Conservation (phyloP, 345 rosid species). For the Hibiscus tridactylites region DNA sequence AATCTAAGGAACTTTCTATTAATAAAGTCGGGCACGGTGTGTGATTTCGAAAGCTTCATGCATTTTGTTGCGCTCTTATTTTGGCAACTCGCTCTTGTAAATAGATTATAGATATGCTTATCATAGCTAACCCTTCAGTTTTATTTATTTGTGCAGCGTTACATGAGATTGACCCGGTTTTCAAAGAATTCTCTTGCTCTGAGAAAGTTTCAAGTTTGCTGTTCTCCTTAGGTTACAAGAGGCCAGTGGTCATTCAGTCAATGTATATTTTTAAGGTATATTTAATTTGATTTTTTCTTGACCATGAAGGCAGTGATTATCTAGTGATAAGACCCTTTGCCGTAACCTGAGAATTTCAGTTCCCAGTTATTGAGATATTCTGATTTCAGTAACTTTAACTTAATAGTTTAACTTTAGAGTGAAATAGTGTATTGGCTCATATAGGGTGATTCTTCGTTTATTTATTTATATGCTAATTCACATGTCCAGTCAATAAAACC, state of each 20-base stretch:
- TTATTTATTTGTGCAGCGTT: slow-evolving; percentile 44
- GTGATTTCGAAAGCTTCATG: background rate
- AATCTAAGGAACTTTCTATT: slow-evolving; percentile 76
- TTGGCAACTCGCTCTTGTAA: background rate
- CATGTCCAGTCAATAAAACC: background rate
- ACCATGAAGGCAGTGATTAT: background rate
- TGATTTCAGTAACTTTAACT: background rate
- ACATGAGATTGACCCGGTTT: slow-evolving; percentile 75
- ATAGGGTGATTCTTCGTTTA: background rate
- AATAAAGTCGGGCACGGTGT: slow-evolving; percentile 97
- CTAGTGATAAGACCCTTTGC: background rate
- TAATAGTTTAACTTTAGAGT: background rate
- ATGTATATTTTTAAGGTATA: slow-evolving; percentile 93
- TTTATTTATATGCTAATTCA: background rate
- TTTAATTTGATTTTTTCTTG: background rate
- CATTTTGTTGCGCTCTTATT: background rate
- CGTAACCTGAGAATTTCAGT: background rate
- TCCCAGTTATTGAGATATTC: background rate
- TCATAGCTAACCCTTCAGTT: slow-evolving; percentile 2
- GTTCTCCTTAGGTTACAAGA: slow-evolving; percentile 64
- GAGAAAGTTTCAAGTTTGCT: slow-evolving; percentile 52
- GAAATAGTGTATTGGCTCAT: background rate
- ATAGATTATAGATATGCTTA: background rate
- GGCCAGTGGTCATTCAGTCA: slow-evolving; percentile 74
- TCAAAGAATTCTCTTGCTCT: slow-evolving; percentile 56